A percentile compares a stretch with the other conserved stretches of the same genome.
phyloP scores from a whole-genome alignment of 176 grass and related monocot genomes.

The Puya raimondii region DNA sequence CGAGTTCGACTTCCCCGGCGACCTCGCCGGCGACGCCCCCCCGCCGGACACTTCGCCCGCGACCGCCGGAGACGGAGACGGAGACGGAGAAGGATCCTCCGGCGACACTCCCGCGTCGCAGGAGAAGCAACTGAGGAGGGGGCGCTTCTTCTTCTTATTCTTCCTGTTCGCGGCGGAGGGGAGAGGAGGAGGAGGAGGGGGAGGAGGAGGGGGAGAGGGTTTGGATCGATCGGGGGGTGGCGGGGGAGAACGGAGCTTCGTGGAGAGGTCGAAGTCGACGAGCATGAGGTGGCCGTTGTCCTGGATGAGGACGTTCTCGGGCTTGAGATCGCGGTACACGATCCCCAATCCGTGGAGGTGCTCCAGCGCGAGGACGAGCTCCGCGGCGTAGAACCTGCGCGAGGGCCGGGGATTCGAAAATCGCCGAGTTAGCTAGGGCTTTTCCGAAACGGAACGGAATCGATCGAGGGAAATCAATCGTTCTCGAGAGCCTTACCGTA shows the following conservation, averaged over 20 bases:
- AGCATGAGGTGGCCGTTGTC: conserved; percentile 79
- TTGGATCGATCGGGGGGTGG: neutral
- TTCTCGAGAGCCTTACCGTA: conserved; percentile 33
- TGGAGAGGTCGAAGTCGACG: conserved; percentile 86
- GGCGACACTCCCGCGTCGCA: conserved; percentile 19
- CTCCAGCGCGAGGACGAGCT: conserved; percentile 62
- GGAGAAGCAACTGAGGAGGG: conserved; percentile 12
- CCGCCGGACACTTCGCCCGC: conserved; percentile 16
- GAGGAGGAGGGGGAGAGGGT: neutral
- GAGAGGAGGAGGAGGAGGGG: conserved; percentile 32
- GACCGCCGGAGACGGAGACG: conserved; percentile 22
- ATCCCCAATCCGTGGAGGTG: conserved; percentile 69
- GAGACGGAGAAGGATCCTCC: conserved; percentile 13
- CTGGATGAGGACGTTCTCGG: conserved; percentile 70
- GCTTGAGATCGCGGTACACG: conserved; percentile 83
- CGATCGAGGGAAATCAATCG: neutral
- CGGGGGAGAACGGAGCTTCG: conserved; percentile 36
- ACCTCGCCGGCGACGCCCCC: conserved; percentile 10
- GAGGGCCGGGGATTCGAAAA: neutral
- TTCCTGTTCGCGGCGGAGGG: conserved; percentile 1
- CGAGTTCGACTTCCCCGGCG: conserved; percentile 66
- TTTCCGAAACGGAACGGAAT: neutral
- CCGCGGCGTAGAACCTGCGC: conserved; percentile 66
- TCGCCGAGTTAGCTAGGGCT: neutral
- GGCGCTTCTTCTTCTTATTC: conserved; percentile 9